A percentile compares a stretch with the other conserved stretches of the same genome.
Conservation (phyloP, 148 eudicot species). For the Cornus controversa region DNA sequence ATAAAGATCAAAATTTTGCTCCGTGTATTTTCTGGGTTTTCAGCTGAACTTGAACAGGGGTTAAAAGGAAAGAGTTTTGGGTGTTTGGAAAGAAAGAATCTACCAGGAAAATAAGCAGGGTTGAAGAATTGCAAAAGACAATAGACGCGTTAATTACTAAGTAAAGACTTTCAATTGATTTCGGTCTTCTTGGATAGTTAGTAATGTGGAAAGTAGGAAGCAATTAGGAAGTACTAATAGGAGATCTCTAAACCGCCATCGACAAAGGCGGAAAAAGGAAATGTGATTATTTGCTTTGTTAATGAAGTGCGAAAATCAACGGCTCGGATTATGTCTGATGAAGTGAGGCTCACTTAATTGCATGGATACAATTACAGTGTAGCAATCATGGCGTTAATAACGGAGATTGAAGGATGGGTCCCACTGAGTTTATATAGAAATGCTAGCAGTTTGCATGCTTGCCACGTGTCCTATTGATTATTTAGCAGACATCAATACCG, state of each 20-base stretch:
- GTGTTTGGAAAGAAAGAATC: conserved; percentile 8
- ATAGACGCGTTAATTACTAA: neutral
- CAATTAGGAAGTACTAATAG: neutral
- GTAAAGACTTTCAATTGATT: neutral
- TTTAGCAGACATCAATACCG: too few species aligned
- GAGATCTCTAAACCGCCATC: conserved; percentile 19
- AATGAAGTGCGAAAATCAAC: too few species aligned
- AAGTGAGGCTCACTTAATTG: neutral
- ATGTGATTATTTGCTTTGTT: too few species aligned
- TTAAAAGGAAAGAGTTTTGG: neutral
- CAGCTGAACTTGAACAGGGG: neutral
- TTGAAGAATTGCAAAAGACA: neutral
- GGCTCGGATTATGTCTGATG: neutral
- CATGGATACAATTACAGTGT: neutral
- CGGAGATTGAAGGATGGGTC: too few species aligned
- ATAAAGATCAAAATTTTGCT: neutral
- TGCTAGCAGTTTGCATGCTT: too few species aligned
- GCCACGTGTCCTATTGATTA: too few species aligned
- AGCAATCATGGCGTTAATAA: too few species aligned
- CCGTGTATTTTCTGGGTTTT: neutral
- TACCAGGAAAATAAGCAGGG: neutral
- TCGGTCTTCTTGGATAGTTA: neutral
- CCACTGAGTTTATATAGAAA: too few species aligned
- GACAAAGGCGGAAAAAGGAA: neutral
- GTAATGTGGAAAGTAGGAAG: too few species aligned